Base-by-base conservation (phyloP, 306 rosid species). In the Urtica urens region DNA sequence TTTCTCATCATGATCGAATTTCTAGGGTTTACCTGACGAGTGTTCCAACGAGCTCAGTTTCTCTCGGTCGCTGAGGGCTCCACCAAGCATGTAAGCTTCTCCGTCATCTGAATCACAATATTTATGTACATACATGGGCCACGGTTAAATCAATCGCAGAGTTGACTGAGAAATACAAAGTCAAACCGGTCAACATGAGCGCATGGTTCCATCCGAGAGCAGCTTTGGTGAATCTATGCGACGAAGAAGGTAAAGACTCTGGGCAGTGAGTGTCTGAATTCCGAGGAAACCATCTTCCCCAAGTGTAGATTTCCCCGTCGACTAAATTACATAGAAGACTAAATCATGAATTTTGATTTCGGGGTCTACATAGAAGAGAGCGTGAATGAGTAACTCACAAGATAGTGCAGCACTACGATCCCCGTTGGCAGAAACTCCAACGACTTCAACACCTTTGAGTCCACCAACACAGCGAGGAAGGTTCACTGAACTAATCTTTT, bases 371-470 rank as follows among this genome's bases (percentile, higher is more conserved):
- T n/a, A n/a, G n/a, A n/a, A n/a, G n/a, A n/a, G n/a, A n/a, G n/a
- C n/a, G n/a, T n/a, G n/a, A n/a, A n/a, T n/a, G n/a, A n/a, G n/a
- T n/a, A n/a, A n/a, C 59, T 60, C 57, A 90, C 95, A 67, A 49
- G 92, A 71, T 69, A 84, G 29, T 49, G 95, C 81, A 31, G 92
- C 78, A 71, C 94, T 90, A n/a, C 85, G 95, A 73, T 90, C 95
- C 55, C 99, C 99, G 60, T 66, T 82, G 51, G 99, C 92, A 56
- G 78, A 49, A 46, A 85, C 53, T 60, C 70, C 57, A 26, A 55
- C 57, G 5, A 81, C 63, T 46, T 69, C 59, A 13, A 39, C 63
- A 47, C 64, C 79, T 60, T 71, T 92, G 53, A 85, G 60, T 34
- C 71, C 83, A 25, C 56, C 57, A 23, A 71, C 38, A 42, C 47